A percentile compares a stretch with the other conserved stretches of the same genome.
phyloP scores from a whole-genome alignment of 352 stramenopile genomes.

The Pythium aquatile region DNA sequence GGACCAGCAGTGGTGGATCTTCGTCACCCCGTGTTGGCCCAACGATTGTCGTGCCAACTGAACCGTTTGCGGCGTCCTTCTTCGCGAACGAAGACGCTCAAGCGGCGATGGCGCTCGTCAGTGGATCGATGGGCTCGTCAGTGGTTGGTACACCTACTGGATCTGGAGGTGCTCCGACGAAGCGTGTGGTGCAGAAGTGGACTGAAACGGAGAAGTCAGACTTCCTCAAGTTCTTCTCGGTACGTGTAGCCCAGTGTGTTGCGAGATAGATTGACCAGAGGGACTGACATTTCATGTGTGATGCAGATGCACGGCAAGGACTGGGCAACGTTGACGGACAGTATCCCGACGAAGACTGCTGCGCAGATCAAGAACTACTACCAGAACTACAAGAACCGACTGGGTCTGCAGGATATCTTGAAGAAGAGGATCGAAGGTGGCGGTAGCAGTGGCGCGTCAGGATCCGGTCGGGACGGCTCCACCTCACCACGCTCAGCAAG shows the following conservation, averaged over 20 bases:
- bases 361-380: conserved; percentile 94
- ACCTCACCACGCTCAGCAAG: conserved; percentile 18
- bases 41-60: conserved; percentile 23
- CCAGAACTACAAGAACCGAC: conserved; percentile 92
- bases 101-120: conserved; percentile 22
- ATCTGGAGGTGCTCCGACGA: conserved; percentile 35
- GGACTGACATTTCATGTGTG: conserved; percentile 8
- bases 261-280: neutral
- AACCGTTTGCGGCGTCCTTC: conserved; percentile 10
- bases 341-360: conserved; percentile 87
- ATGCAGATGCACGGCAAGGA: conserved; percentile 82
- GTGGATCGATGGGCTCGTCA: conserved; percentile 16
- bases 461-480: neutral
- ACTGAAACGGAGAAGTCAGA: conserved; percentile 85
- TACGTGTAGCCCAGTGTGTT: conserved; percentile 28
- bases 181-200: conserved; percentile 90
- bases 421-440: conserved; percentile 71
- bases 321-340: conserved; percentile 83
- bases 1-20: conserved; percentile 10
- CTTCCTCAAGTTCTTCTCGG: conserved; percentile 88
- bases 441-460: conserved; percentile 15
- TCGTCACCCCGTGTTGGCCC: conserved; percentile 28
- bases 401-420: conserved; percentile 86
- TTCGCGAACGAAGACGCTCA: conserved; percentile 26
- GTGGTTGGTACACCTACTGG: conserved; percentile 22